Evolutionary conservation across 2,329 filamentous ascomycete genomes (phyloP).

Genomic region (Cryphonectria carpinicola): DNA sequence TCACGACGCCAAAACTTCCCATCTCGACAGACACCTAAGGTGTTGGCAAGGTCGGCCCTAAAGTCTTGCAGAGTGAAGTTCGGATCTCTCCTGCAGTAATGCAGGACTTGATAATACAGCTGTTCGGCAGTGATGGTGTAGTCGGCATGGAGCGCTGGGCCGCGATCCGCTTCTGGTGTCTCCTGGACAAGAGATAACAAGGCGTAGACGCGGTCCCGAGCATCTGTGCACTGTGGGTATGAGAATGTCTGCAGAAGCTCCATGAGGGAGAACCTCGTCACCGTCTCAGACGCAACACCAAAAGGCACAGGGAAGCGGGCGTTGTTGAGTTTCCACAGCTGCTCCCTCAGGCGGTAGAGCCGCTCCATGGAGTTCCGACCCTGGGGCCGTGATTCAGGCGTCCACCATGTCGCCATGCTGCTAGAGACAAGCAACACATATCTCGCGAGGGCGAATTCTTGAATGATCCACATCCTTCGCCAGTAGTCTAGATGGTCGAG

Average conservation of each 20-base stretch:
- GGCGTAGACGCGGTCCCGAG: background rate
- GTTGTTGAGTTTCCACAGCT: background rate
- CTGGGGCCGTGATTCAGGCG: background rate
- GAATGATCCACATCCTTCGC: background rate
- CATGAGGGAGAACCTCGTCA: background rate
- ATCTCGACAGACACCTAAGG: background rate
- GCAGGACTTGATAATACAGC: background rate
- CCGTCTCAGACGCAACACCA: background rate
- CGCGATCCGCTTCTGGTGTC: background rate
- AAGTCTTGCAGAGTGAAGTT: background rate
- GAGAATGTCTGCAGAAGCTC: background rate
- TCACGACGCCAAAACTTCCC: background rate
- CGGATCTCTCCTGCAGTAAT: background rate
- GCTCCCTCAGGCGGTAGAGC: background rate
- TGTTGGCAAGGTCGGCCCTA: background rate
- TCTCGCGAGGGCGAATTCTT: background rate
- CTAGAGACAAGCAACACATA: background rate
- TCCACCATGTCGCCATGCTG: background rate
- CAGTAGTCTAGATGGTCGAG: background rate
- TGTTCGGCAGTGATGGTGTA: background rate
- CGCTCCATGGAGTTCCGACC: background rate
- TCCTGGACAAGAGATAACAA: background rate
- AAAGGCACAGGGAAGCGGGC: background rate
- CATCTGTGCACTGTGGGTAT: background rate
- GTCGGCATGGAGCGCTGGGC: background rate